A percentile compares a stretch with the other conserved stretches of the same genome.
These are phyloP conservation scores for Ogataea philodendri DNA, from an alignment of 805 yeast genomes.

Conservation along the genomic window DNA sequence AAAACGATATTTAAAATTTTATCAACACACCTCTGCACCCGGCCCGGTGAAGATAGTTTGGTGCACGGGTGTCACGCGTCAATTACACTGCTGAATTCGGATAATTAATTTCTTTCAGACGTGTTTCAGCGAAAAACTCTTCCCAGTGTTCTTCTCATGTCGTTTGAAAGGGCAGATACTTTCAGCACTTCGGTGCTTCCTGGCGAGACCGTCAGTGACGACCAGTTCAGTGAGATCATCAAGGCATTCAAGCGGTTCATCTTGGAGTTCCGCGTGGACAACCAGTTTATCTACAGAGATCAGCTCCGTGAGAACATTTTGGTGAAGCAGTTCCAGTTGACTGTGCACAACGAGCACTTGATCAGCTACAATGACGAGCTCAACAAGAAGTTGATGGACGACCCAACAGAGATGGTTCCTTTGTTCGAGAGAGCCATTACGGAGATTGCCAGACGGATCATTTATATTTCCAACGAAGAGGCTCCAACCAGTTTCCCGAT, in stretches of 20 bases:
- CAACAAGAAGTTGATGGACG: slow-evolving; percentile 78
- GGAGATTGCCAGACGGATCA: slow-evolving; percentile 77
- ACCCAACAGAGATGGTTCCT: slow-evolving; percentile 86
- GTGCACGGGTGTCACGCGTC: slow-evolving; percentile 8
- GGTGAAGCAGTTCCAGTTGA: slow-evolving; percentile 67
- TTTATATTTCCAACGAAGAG: slow-evolving; percentile 51
- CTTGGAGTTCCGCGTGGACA: slow-evolving; percentile 78
- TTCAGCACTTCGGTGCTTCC: slow-evolving; percentile 81
- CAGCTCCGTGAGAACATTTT: slow-evolving; percentile 85
- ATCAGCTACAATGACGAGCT: slow-evolving; percentile 87
- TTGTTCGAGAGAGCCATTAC: slow-evolving; percentile 80
- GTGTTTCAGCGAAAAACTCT: slow-evolving; percentile 12
- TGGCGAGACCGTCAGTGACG: slow-evolving; percentile 70
- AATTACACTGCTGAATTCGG: slow-evolving; percentile 10
- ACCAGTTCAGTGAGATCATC: slow-evolving; percentile 62
- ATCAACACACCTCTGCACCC: slow-evolving; percentile 15
- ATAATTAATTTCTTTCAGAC: slow-evolving; percentile 11
- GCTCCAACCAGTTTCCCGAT: slow-evolving; percentile 60
- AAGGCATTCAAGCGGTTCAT: slow-evolving; percentile 80
- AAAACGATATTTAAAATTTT: slow-evolving; percentile 7
- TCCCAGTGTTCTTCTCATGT: slow-evolving; percentile 40
- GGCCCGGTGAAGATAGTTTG: neutral
- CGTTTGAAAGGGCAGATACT: slow-evolving; percentile 70
- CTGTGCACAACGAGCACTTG: slow-evolving; percentile 79
- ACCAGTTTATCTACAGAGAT: slow-evolving; percentile 83